These are phyloP conservation scores for Fusarium sp. DNA, from an alignment of 2,329 filamentous ascomycete species.

Conservation along the genomic window DNA sequence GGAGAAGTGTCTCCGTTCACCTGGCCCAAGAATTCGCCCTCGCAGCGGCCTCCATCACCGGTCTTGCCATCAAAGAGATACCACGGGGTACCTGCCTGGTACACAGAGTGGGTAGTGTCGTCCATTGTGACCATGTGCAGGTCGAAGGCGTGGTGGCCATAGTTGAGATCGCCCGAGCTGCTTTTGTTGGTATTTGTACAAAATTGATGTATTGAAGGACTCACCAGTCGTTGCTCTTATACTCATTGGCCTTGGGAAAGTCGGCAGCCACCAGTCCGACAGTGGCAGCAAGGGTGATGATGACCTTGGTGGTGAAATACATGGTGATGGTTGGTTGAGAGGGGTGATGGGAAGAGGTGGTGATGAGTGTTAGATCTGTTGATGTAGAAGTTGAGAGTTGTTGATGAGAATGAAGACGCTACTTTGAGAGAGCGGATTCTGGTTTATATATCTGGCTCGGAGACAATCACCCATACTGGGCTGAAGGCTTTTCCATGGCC, in stretches of 20 bases:
- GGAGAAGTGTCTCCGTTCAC: conserved; percentile 15
- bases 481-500: too few relatives aligned
- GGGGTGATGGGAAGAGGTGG: too few relatives aligned
- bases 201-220: too few relatives aligned
- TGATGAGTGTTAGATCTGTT: too few relatives aligned
- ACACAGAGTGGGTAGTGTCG: conserved; percentile 26
- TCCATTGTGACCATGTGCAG: conserved; percentile 34
- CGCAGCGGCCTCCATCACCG: conserved; percentile 14
- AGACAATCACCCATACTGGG: too few relatives aligned
- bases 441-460: too few relatives aligned
- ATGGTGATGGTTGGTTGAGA: neutral
- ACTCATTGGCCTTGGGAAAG: conserved; percentile 28
- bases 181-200: neutral
- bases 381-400: too few relatives aligned
- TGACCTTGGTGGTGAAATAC: conserved; percentile 17
- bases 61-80: conserved; percentile 25
- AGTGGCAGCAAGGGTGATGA: conserved; percentile 15
- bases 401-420: too few relatives aligned
- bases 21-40: conserved; percentile 22
- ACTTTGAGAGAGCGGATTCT: too few relatives aligned
- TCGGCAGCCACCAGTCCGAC: conserved; percentile 15
- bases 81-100: conserved; percentile 22
- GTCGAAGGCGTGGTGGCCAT: conserved; percentile 24
- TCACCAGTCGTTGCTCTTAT: conserved; percentile 24
- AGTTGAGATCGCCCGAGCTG: conserved; percentile 29